Conservation (phyloP, 2,329 filamentous ascomycete species). For the Blastomyces silverae region DNA sequence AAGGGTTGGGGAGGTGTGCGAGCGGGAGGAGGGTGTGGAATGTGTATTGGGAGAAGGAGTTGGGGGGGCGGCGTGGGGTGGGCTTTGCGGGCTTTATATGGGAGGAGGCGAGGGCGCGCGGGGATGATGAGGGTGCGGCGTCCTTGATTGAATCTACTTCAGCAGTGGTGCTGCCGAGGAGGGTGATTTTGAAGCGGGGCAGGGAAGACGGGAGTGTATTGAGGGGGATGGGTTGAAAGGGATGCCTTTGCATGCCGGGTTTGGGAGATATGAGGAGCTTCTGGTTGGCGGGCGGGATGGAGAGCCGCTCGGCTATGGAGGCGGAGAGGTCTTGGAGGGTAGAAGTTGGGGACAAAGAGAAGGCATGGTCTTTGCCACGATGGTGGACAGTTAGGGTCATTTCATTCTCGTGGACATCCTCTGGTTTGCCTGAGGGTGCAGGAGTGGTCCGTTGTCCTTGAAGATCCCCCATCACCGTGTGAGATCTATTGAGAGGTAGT, state of each 20-base stretch:
- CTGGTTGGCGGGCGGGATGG: slow-evolving; percentile 39
- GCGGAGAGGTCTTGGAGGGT: slow-evolving; percentile 45
- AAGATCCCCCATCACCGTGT: not conserved
- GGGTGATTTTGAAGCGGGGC: slow-evolving; percentile 42
- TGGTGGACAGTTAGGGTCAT: slow-evolving; percentile 48
- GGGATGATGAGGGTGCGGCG: slow-evolving; percentile 23
- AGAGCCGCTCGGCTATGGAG: slow-evolving; percentile 31
- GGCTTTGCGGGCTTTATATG: slow-evolving; percentile 23
- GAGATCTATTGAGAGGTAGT: not conserved
- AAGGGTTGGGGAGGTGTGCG: slow-evolving; percentile 69
- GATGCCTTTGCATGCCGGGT: slow-evolving; percentile 42
- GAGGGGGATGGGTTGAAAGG: slow-evolving; percentile 37
- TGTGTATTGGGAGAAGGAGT: slow-evolving; percentile 53
- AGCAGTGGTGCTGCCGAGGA: slow-evolving; percentile 40
- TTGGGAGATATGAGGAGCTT: slow-evolving; percentile 45
- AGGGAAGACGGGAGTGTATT: slow-evolving; percentile 30
- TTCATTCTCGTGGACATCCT: not conserved
- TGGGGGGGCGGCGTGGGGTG: slow-evolving; percentile 24
- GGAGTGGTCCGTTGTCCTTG: not conserved
- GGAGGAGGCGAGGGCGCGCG: slow-evolving; percentile 7
- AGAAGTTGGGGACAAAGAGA: slow-evolving; percentile 45
- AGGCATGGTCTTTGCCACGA: slow-evolving; percentile 46
- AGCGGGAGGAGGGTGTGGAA: slow-evolving; percentile 74
- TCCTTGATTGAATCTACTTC: slow-evolving; percentile 41
- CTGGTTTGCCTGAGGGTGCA: not conserved